phyloP scores from a whole-genome alignment of 495 filamentous ascomycete genomes.

The Podospora didyma region DNA sequence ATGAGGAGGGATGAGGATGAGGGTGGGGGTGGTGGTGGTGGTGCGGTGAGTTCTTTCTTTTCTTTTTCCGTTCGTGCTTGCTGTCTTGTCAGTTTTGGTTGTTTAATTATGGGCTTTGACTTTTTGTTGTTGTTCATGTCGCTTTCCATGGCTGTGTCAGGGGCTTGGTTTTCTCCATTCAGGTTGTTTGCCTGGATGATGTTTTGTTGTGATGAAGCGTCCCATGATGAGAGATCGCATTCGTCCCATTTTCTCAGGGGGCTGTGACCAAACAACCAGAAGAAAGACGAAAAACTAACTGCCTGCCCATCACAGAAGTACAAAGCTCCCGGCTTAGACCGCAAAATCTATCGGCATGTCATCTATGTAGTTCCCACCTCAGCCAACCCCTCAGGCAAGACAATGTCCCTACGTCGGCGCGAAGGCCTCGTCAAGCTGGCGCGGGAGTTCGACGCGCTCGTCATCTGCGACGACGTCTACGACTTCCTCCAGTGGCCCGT shows the following conservation, averaged over 20 bases:
- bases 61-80: not conserved
- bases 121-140: too few species aligned
- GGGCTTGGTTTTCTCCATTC: too few species aligned
- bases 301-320: slow-evolving; percentile 9
- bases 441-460: slow-evolving; percentile 66
- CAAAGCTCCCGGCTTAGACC: slow-evolving; percentile 34
- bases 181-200: too few species aligned
- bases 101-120: too few species aligned
- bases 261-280: not conserved
- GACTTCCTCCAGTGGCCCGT: slow-evolving; percentile 75
- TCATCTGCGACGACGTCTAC: slow-evolving; percentile 89
- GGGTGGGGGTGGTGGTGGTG: not conserved
- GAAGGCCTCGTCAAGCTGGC: slow-evolving; percentile 62
- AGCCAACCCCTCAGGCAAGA: slow-evolving; percentile 74
- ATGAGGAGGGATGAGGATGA: slow-evolving; percentile 31
- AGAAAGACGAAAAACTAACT: not conserved
- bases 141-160: too few species aligned
- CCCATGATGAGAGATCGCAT: too few species aligned
- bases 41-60: slow-evolving; percentile 10
- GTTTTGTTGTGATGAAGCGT: too few species aligned
- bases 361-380: slow-evolving; percentile 83
- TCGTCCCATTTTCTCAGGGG: too few species aligned
- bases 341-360: slow-evolving; percentile 74
- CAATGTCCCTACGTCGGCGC: slow-evolving; percentile 61
- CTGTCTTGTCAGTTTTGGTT: not conserved